A percentile compares a stretch with the other conserved stretches of the same genome.
Conservation (phyloP, 441 rosid species). For the Adansonia grandidieri region DNA sequence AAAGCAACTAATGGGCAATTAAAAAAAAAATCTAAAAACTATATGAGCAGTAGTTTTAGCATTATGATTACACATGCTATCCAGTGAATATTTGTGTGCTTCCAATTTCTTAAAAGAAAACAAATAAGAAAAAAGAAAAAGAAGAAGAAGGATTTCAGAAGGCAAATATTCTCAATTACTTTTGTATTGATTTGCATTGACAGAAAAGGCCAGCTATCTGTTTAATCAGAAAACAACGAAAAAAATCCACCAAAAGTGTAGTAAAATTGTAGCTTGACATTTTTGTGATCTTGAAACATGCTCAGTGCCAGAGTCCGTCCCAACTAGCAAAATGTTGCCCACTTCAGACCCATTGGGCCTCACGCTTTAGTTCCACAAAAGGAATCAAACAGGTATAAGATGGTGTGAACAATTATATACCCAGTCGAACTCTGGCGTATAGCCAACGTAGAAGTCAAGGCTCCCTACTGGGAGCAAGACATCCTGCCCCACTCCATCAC, state of each 20-base stretch:
- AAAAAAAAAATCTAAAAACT: not conserved
- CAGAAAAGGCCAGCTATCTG: not conserved
- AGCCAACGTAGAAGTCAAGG: slow-evolving; percentile 3
- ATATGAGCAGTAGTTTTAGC: not conserved
- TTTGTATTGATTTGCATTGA: not conserved
- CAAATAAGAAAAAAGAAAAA: not conserved
- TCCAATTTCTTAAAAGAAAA: slow-evolving; percentile 8
- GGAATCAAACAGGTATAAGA: not conserved
- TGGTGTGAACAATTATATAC: not conserved
- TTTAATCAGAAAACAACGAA: slow-evolving; percentile 3
- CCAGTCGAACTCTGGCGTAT: not conserved
- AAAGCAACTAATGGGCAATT: not conserved
- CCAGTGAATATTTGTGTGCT: not conserved
- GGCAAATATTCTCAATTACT: not conserved
- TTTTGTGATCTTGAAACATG: not conserved
- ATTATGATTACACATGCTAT: not conserved
- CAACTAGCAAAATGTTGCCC: slow-evolving; percentile 1
- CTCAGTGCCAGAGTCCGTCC: not conserved
- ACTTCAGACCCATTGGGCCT: not conserved
- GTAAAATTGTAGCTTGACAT: slow-evolving; percentile 6
- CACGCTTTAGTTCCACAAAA: not conserved
- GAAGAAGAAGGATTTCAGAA: not conserved
- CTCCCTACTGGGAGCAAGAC: not conserved
- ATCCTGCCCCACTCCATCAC: not conserved
- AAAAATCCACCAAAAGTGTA: not conserved